Evolutionary conservation across 2,329 filamentous ascomycete genomes (phyloP), one percentile per base, ranked within the genome.

Genomic region (Neofusicoccum cordaticola): DNA sequence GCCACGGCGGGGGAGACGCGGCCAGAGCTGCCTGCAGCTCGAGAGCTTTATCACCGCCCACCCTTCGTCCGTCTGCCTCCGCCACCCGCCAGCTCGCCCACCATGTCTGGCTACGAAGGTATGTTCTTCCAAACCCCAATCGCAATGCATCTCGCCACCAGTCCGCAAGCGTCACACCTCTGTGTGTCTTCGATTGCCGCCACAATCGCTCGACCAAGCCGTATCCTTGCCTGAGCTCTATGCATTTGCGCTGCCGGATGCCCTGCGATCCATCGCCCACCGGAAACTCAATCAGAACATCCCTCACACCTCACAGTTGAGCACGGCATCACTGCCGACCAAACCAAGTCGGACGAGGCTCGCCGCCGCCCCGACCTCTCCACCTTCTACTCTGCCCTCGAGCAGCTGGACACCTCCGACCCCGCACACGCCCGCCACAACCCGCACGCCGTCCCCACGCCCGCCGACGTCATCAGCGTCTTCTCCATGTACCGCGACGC

Each of bases 61-160:
- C 13, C 8, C 60, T 19, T 17, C 37, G 12, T 31, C 37, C 53
- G 7, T 57, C 39, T 17, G 11, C 17, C 4, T 42, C 39, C 51
- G 17, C 51, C 41, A 6, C 35, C 35, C 34, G 27, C 62, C 19
- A 27, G 13, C 35, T 3, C 31, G 7, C 94, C 94, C 44, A 97
- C 97, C 77, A 98, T 98, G 94, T 89, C 93, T 7, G 78, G 78
- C 67, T 82, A 82, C 74, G 79, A 82, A 72, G 79, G 80, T 76
- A 69, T 31, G 63, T 35, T 44, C 61, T 65, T 53, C 39, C 13
- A 51, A n/a, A 51, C 58, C 62, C 35, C 15, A 39, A 11, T 50
- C 22, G 12, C 1, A 31, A 8, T 9, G 17, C 31, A 17, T 53
- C 34, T 7, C 5, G n/a, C 34, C 17, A 22, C 4, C 12, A 1